Percentiles rank a stretch among this genome's conserved stretches.
Evolutionary conservation across 805 yeast species (phyloP).

Genomic region (Sugiyamaella boreocaroliniensis): DNA sequence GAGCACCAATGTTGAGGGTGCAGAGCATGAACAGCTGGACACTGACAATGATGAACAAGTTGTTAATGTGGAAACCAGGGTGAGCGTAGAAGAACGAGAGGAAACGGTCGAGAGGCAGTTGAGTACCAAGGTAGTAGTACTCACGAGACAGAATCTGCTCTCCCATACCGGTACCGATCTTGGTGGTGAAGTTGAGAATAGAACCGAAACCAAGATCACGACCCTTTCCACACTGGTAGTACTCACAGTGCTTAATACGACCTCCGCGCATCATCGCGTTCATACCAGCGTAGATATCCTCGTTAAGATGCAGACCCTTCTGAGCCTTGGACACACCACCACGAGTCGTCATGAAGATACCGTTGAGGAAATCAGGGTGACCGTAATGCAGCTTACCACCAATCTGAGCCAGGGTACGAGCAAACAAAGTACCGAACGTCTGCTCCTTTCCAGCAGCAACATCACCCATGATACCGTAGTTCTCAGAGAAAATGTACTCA

Average conservation of each 20-base stretch:
- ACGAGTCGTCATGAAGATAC: conserved; percentile 85
- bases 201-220: conserved; percentile 92
- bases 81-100: conserved; percentile 93
- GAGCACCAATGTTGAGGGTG: conserved; percentile 69
- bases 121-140: conserved; percentile 84
- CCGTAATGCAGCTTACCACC: conserved; percentile 96
- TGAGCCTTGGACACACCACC: conserved; percentile 96
- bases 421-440: conserved; percentile 92
- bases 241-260: conserved; percentile 89
- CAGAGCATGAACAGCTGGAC: conserved; percentile 82
- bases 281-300: conserved; percentile 96
- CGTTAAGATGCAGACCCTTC: conserved; percentile 85
- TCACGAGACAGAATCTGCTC: conserved; percentile 91
- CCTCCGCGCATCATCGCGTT: conserved; percentile 86
- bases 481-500: conserved; percentile 90
- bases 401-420: conserved; percentile 85
- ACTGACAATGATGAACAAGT: conserved; percentile 77
- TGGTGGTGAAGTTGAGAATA: conserved; percentile 85
- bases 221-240: conserved; percentile 95
- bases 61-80: conserved; percentile 92
- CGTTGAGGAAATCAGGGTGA: conserved; percentile 92
- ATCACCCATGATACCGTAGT: conserved; percentile 87
- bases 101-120: conserved; percentile 81
- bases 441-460: conserved; percentile 97
- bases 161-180: conserved; percentile 98